A percentile compares a stretch with the other conserved stretches of the same genome.
phyloP scores from a whole-genome alignment of 805 yeast genomes.

The Wickerhamomyces canadensis region DNA sequence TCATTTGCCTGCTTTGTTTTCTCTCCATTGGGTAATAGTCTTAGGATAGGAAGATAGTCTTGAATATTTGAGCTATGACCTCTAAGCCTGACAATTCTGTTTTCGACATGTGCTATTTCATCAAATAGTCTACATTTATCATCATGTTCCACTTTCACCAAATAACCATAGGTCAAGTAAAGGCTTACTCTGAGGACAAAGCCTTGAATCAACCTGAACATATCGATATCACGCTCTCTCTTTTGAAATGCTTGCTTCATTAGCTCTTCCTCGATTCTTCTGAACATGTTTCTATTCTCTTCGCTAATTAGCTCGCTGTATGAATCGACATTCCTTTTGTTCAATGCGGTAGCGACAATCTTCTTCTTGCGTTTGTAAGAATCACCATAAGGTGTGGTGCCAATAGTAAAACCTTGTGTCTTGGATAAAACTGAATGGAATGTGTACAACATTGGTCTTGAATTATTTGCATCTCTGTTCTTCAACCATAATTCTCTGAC shows the following conservation, averaged over 20 bases:
- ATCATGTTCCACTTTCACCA: conserved; percentile 35
- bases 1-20: conserved; percentile 22
- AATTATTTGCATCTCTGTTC: conserved; percentile 47
- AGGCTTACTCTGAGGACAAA: conserved; percentile 48
- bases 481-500: conserved; percentile 49
- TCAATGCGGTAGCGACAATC: conserved; percentile 38
- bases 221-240: conserved; percentile 31
- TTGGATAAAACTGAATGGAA: conserved; percentile 59
- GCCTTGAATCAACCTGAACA: conserved; percentile 39
- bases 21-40: conserved; percentile 25
- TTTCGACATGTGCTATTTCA: conserved; percentile 51
- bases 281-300: conserved; percentile 30
- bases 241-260: conserved; percentile 9
- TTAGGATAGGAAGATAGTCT: conserved; percentile 47
- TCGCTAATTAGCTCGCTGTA: conserved; percentile 31
- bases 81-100: conserved; percentile 47
- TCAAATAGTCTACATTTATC: conserved; percentile 36
- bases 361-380: conserved; percentile 44
- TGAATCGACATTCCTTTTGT: conserved; percentile 29
- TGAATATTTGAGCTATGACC: conserved; percentile 51
- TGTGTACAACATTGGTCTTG: conserved; percentile 62
- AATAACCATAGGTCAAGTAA: conserved; percentile 45
- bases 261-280: conserved; percentile 14
- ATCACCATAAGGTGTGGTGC: conserved; percentile 55
- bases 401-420: conserved; percentile 55